phyloP scores from a whole-genome alignment of 2,329 filamentous ascomycete species.

The Hortaea werneckii region DNA sequence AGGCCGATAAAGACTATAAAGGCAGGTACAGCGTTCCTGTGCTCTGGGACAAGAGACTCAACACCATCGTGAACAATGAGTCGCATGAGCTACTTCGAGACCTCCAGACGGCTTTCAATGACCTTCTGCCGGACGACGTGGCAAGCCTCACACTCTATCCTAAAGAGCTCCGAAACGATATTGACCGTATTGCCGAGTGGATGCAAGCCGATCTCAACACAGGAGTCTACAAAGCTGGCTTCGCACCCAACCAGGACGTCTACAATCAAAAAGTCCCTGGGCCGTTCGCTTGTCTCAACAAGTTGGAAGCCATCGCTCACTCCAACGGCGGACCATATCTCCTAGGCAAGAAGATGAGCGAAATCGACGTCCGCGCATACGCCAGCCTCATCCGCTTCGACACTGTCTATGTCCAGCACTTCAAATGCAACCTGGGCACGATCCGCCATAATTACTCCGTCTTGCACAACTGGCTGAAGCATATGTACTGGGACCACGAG shows the following conservation, averaged over 20 bases:
- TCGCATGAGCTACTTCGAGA: conserved; percentile 48
- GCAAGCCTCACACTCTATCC: conserved; percentile 45
- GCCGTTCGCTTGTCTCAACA: conserved; percentile 52
- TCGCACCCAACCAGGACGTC: conserved; percentile 43
- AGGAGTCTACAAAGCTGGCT: conserved; percentile 54
- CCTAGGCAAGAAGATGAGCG: conserved; percentile 46
- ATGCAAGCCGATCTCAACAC: conserved; percentile 47
- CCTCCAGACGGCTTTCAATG: conserved; percentile 48
- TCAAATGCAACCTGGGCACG: conserved; percentile 55
- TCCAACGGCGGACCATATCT: conserved; percentile 45
- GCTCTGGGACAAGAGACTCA: conserved; percentile 51
- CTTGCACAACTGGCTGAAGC: conserved; percentile 51
- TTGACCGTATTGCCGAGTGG: conserved; percentile 45
- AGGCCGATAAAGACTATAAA: conserved; percentile 49
- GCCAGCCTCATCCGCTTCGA: conserved; percentile 52
- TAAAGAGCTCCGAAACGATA: conserved; percentile 33
- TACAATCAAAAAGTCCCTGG: conserved; percentile 46
- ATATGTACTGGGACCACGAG: conserved; percentile 46
- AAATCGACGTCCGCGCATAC: conserved; percentile 50
- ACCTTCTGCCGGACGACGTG: conserved; percentile 34
- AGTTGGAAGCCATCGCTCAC: conserved; percentile 41
- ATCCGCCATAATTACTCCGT: conserved; percentile 49
- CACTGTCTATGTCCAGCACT: conserved; percentile 53
- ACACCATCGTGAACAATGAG: conserved; percentile 52
- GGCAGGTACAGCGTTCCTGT: conserved; percentile 52